Conservation (phyloP, 2,329 filamentous ascomycete genomes). For the Chaetomium strumarium region DNA sequence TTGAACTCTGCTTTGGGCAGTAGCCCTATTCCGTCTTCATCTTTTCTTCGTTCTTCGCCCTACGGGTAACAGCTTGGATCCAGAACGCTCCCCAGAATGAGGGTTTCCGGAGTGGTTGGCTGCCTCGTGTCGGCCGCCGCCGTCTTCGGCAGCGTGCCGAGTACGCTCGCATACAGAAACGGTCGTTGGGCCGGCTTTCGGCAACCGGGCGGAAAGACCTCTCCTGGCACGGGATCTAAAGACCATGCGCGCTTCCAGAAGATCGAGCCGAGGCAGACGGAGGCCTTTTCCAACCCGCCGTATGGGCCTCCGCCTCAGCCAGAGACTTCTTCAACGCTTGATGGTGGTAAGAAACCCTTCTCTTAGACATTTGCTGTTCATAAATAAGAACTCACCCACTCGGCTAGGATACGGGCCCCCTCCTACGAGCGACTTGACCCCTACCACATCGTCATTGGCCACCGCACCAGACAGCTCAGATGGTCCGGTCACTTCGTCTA, state of each 20-base stretch:
- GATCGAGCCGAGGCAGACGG: slow-evolving; percentile 11
- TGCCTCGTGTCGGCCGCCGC: slow-evolving; percentile 31
- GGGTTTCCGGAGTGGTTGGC: slow-evolving; percentile 28
- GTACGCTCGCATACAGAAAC: slow-evolving; percentile 15
- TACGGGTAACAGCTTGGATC: not conserved
- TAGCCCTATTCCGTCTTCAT: not conserved
- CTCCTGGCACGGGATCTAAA: not conserved
- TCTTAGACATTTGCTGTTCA: not conserved
- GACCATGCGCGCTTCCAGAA: not conserved
- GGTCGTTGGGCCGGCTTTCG: slow-evolving; percentile 21
- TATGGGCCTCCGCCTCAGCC: slow-evolving; percentile 18
- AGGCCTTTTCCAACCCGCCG: slow-evolving; percentile 15
- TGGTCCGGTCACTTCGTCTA: slow-evolving; percentile 8
- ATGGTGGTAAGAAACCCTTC: slow-evolving; percentile 13
- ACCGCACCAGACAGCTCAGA: not conserved
- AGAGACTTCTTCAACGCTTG: slow-evolving; percentile 5
- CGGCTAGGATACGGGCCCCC: slow-evolving; percentile 11
- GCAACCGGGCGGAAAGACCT: slow-evolving; percentile 14
- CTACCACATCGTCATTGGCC: not conserved
- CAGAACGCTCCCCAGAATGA: slow-evolving; percentile 31
- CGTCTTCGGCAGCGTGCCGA: slow-evolving; percentile 25
- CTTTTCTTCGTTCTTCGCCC: not conserved
- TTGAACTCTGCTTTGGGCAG: not conserved
- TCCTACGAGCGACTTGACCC: slow-evolving; percentile 3
- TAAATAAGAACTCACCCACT: not conserved